Evolutionary conservation across 1,284 basidiomycete genomes (phyloP), one percentile per base, ranked within the genome.

Genomic region (Heterobasidion irregulare): DNA sequence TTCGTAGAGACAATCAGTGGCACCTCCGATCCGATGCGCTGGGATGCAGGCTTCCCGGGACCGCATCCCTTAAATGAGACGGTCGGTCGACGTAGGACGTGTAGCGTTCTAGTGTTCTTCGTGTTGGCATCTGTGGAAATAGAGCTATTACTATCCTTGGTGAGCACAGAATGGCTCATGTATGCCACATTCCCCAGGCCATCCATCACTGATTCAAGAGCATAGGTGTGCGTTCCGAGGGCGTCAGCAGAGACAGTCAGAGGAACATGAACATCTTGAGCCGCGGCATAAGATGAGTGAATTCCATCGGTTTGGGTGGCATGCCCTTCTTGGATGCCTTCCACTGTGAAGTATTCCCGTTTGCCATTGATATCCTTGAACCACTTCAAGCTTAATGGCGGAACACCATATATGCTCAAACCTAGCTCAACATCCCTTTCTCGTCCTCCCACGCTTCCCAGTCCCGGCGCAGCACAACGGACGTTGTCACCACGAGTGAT

Each of bases 331-430:
- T 93, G 88, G 54, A 94, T 92, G 1, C 90, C 91, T 66, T 94
- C 90, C 9, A 94, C 88, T 33, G 86, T 72, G 56, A 89, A 91
- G 47, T 79, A 73, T 62, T 92, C 85, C 52, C 74, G 73, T 56
- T 75, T 74, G 45, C 81, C 79, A 62, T 86, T 79, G 56, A 84
- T 70, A 47, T 83, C 79, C 64, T 83, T 84, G 63, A 80, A 77
- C 89, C 90, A 94, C 44, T 80, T 78, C 50, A 93, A 75, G 62
- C 82, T 86, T 59, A 94, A 75, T 5, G 92, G 87, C 18, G 90
- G 86, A 1, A 93, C 84, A 7, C 92, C 92, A 57, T 75, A 76
- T 7, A 91, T 84, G 56, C 84, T 76, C 62, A 94, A 84, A 55
- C 74, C 75, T 50, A 90, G 72, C 56, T 84, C 73, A 10, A 85